Evolutionary conservation across 139 green algal species (phyloP), one percentile per base, ranked within the genome.

Genomic region (Volvox reticuliferus): DNA sequence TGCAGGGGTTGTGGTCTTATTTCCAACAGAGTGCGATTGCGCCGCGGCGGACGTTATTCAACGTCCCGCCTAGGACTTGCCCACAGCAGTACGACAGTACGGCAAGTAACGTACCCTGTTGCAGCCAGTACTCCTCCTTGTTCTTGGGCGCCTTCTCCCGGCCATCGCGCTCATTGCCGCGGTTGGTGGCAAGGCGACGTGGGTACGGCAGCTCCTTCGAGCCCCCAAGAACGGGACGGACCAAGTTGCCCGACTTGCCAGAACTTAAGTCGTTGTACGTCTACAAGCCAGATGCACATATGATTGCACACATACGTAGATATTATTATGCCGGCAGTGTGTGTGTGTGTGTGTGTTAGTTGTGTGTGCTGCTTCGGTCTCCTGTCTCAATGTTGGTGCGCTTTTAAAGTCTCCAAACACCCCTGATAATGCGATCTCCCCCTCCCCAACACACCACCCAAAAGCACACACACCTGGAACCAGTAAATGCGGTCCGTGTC

Each of bases 231-330:
- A 21, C 14, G 36, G 55, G 85, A 19, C 85, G 68, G 35, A 67
- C 63, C 44, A 69, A 33, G 0, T 67, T 50, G 44, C 0, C 65
- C 21, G 12, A 3, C 65, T 73, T 73, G 65, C 65, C 44, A 61
- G 14, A 32, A 36, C 84, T 80, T 55, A 93, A 77, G 90, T 93
- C 90, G 50, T 93, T 37, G 80, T 93, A 93, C 16, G n/a, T 61
- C 81, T 87, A 55, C 6, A 12, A 17, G 28, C 35, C 0, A 30
- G 44, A 62, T 26, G 44, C 32, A 63, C 21, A 62, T 16, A 21
- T 12, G 17, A 81, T 44, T 33, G 1, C 19, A 55, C 9, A 55
- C 44, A 55, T 55, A 55, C n/a, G n/a, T n/a, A n/a, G n/a, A n/a
- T n/a, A n/a, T n/a, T n/a, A n/a, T n/a, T n/a, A n/a, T n/a, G n/a